phyloP scores from a whole-genome alignment of 2,329 filamentous ascomycete species.

The Emydomyces testavorans region DNA sequence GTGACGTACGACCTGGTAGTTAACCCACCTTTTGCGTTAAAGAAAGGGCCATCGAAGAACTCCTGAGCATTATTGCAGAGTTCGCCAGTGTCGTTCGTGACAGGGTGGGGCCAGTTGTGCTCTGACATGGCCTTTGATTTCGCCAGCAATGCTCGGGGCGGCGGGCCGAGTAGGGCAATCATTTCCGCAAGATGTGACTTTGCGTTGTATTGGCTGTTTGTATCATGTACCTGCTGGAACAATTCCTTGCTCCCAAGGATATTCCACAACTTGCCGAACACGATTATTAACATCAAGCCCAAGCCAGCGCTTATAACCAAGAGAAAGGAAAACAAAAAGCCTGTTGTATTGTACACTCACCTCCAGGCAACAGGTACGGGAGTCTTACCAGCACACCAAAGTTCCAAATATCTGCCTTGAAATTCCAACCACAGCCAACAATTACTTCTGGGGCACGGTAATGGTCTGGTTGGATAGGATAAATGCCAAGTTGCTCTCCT shows the following conservation, averaged over 20 bases:
- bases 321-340: neutral
- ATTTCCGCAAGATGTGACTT: slow-evolving; percentile 35
- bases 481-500: neutral
- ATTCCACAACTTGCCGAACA: slow-evolving; percentile 18
- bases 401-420: slow-evolving; percentile 34
- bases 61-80: slow-evolving; percentile 26
- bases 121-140: slow-evolving; percentile 25
- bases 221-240: slow-evolving; percentile 26
- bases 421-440: slow-evolving; percentile 30
- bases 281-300: neutral
- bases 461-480: slow-evolving; percentile 34
- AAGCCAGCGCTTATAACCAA: neutral
- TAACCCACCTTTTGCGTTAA: slow-evolving; percentile 24
- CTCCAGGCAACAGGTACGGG: neutral
- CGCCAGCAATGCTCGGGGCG: slow-evolving; percentile 16
- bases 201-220: slow-evolving; percentile 28
- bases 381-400: slow-evolving; percentile 28
- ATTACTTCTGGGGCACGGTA: slow-evolving; percentile 35
- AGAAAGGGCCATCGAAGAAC: slow-evolving; percentile 31
- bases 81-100: slow-evolving; percentile 23
- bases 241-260: slow-evolving; percentile 20
- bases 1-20: slow-evolving; percentile 5
- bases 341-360: neutral
- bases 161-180: slow-evolving; percentile 33
- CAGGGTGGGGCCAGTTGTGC: slow-evolving; percentile 23